Evolutionary conservation across 1,284 basidiomycete genomes (phyloP).

Genomic region (Trametes polyzona): DNA sequence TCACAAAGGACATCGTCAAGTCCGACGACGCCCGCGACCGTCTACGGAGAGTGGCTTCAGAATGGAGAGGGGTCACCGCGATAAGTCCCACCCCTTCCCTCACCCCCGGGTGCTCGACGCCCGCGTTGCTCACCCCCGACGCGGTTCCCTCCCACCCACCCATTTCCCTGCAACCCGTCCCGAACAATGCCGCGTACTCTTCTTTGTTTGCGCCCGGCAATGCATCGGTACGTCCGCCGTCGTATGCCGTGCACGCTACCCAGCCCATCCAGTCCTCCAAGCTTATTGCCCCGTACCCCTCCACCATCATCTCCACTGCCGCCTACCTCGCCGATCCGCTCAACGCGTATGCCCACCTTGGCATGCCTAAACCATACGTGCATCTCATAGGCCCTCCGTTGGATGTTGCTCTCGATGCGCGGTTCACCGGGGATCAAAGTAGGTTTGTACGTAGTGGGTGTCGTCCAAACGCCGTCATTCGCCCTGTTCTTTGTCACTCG

Average conservation of each 20-base stretch:
- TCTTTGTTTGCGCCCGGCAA: conserved; percentile 42
- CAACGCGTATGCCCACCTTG: conserved; percentile 72
- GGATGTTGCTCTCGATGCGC: conserved; percentile 81
- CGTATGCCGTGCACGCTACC: conserved; percentile 54
- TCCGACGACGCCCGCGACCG: conserved; percentile 53
- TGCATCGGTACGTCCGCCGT: conserved; percentile 50
- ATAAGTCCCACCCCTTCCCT: conserved; percentile 43
- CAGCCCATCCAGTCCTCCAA: conserved; percentile 49
- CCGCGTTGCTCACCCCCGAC: conserved; percentile 38
- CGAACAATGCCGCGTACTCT: conserved; percentile 40
- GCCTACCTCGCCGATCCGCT: conserved; percentile 67
- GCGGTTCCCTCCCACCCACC: conserved; percentile 31
- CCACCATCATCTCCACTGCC: conserved; percentile 61
- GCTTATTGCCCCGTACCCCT: conserved; percentile 60
- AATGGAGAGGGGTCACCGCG: conserved; percentile 74
- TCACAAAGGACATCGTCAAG: conserved; percentile 56
- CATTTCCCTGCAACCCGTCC: conserved; percentile 41
- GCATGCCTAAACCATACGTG: conserved; percentile 79
- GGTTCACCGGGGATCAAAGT: conserved; percentile 76
- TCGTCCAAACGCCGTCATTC: conserved; percentile 86
- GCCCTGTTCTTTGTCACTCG: conserved; percentile 70
- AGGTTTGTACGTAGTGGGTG: conserved; percentile 87
- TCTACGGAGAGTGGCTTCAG: conserved; percentile 60
- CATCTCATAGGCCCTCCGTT: conserved; percentile 82
- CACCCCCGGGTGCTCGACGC: conserved; percentile 35